phyloP scores from a whole-genome alignment of 2,329 filamentous ascomycete species.

The Blumeria graminis region DNA sequence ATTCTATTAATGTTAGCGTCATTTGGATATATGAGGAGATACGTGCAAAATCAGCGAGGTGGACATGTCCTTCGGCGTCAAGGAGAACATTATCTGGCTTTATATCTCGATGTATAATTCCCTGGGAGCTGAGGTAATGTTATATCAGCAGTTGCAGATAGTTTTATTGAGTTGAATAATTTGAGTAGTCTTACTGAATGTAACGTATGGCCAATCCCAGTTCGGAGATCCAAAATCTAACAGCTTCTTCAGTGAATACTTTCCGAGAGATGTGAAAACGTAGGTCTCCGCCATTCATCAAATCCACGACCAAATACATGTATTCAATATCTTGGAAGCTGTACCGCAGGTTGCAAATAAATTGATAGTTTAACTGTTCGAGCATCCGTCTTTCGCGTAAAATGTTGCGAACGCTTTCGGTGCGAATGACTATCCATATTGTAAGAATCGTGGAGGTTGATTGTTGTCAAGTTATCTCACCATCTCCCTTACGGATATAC shows the following conservation, averaged over 20 bases:
- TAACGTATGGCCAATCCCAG: constrained; percentile 46
- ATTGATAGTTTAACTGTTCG: constrained; percentile 91
- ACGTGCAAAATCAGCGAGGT: constrained; percentile 88
- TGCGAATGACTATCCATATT: constrained; percentile 54
- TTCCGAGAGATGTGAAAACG: constrained; percentile 95
- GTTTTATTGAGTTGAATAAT: background rate
- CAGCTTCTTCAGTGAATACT: constrained; percentile 90
- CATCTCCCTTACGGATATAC: constrained; percentile 55
- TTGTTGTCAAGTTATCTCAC: background rate
- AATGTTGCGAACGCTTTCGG: constrained; percentile 94
- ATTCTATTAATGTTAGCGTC: constrained; percentile 37
- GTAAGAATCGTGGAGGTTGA: background rate
- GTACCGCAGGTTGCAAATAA: constrained; percentile 94
- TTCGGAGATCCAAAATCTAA: constrained; percentile 92
- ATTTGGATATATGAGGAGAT: background rate
- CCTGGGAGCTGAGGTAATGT: constrained; percentile 57
- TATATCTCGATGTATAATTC: constrained; percentile 75
- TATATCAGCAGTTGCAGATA: no score
- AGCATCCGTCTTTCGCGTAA: constrained; percentile 94
- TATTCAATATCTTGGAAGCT: constrained; percentile 99
- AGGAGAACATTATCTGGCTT: constrained; percentile 83
- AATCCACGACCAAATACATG: constrained; percentile 90
- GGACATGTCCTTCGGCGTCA: constrained; percentile 77
- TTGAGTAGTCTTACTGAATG: background rate
- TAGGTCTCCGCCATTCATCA: constrained; percentile 93